Conservation (phyloP, 2,329 filamentous ascomycete genomes). For the Metarhizium brunneum region DNA sequence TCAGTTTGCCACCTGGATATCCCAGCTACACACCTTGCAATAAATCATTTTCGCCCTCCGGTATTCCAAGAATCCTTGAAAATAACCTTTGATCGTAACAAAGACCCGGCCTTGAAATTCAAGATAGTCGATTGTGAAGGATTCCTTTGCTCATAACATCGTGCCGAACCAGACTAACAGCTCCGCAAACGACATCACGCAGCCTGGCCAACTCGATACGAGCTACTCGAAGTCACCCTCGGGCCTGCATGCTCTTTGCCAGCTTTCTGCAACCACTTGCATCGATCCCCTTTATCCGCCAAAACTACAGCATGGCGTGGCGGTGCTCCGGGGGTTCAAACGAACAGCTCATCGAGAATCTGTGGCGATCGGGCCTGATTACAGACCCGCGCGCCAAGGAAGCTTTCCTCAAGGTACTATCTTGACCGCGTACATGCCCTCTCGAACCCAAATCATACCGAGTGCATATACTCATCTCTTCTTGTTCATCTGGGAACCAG, state of each 20-base stretch:
- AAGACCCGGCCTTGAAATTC: too few species aligned
- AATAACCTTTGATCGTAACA: too few species aligned
- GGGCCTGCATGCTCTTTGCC: not conserved
- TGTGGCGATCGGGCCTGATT: slow-evolving; percentile 64
- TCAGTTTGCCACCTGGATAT: slow-evolving; percentile 4
- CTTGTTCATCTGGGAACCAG: slow-evolving; percentile 26
- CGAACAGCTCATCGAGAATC: slow-evolving; percentile 65
- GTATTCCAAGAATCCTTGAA: too few species aligned
- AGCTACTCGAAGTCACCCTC: not conserved
- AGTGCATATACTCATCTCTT: not conserved
- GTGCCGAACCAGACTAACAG: too few species aligned
- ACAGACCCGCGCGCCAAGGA: slow-evolving; percentile 59
- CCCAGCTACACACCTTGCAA: not conserved
- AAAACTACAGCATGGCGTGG: slow-evolving; percentile 68
- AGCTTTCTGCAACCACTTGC: not conserved
- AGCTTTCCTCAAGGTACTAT: slow-evolving; percentile 53
- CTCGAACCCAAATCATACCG: not conserved
- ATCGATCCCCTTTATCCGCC: not conserved
- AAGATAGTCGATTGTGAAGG: too few species aligned
- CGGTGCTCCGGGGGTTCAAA: slow-evolving; percentile 70
- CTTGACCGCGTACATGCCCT: not conserved
- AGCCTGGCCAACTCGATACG: too few species aligned
- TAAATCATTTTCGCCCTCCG: not conserved
- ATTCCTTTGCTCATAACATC: too few species aligned
- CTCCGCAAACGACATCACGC: too few species aligned